A percentile compares a stretch with the other conserved stretches of the same genome.
phyloP scores from a whole-genome alignment of 257 asterid genomes.

The Solanum tarijense region DNA sequence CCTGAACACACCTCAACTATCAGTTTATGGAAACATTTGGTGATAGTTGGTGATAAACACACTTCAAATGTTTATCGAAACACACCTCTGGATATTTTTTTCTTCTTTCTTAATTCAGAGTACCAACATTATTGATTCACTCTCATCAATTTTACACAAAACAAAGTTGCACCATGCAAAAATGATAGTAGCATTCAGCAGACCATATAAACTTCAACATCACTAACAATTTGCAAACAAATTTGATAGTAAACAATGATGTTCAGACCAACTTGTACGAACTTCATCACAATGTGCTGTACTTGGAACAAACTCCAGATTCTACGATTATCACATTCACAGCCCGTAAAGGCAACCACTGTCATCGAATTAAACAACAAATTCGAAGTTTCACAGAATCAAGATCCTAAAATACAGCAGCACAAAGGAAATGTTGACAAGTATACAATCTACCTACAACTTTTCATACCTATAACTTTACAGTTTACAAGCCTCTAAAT shows the following conservation, averaged over 20 bases:
- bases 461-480: neutral
- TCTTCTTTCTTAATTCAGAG: neutral
- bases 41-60: neutral
- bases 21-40: no score
- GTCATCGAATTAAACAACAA: neutral
- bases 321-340: neutral
- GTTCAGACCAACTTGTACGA: neutral
- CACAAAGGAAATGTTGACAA: neutral
- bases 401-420: neutral
- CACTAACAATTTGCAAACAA: neutral
- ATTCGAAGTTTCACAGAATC: neutral
- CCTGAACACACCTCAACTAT: no score
- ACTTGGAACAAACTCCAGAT: neutral
- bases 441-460: neutral
- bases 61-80: no score
- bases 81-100: no score
- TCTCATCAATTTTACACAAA: neutral
- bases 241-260: neutral
- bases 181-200: neutral
- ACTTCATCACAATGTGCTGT: neutral
- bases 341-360: neutral
- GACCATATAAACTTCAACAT: neutral
- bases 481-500: neutral
- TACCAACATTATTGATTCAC: neutral
- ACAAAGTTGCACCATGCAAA: neutral